Base-by-base conservation (phyloP, 2,329 filamentous ascomycete genomes). In the Colletotrichum melonis region DNA sequence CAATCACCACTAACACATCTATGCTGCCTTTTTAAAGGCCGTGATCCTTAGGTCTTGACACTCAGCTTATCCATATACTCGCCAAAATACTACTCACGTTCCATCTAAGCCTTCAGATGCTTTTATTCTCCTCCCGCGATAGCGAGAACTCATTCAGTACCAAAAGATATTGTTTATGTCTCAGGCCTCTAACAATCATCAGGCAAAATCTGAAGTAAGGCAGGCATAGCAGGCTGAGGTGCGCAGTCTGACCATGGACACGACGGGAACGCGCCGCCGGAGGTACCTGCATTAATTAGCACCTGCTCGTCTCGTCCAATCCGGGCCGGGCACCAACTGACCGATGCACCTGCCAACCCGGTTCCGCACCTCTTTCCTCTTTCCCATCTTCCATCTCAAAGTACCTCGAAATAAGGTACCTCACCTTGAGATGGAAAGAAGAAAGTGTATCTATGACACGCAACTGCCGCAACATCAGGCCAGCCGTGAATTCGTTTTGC, bases 281-380 rank as follows among this genome's bases (percentile, higher is more conserved):
- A 63, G 49, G 69, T 69, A 73, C 70, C 70, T 73, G 70, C 70
- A 70, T 73, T 42, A 42, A 42, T 7, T 69, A 66, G 55, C 70
- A 69, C 28, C 59, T 69, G 49, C 38, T 65, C 57, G 28, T 26
- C 69, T 69, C 59, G 59, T 57, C 60, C 67, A n/a, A 30, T 11
- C 35, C 62, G 30, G 52, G 26, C 46, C n/a, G 59, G 49, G 55
- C 66, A 46, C 42, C 70, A 69, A 69, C 54, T 68, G 69, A 68
- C 64, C 65, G 70, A 64, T 22, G 66, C 66, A 70, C 66, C 32
- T 35, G 5, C 32, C 32, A 35, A 11, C 70, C 55, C 42, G 55
- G 38, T 42, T 1, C 32, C 11, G 26, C 32, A 42, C 55, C 26
- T 64, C 30, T 14, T 64, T 64, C 32, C 66, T 64, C 69, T 35